Conservation (phyloP, 192 early-diverging fungal genomes). For the Umbelopsis ramanniana region DNA sequence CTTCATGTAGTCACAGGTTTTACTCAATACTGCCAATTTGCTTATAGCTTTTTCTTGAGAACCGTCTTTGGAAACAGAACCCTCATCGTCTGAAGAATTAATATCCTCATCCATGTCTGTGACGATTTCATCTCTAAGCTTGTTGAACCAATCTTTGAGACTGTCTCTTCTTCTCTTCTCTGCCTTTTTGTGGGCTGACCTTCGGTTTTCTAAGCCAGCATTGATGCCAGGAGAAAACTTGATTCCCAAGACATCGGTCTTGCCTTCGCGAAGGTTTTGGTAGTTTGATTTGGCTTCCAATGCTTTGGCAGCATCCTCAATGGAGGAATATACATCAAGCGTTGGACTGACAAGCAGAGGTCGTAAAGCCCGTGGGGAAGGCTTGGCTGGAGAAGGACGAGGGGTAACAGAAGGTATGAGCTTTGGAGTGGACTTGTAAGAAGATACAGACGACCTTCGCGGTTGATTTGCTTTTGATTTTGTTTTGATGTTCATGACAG, state of each 20-base stretch:
- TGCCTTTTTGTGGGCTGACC: slow-evolving; percentile 90
- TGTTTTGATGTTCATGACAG: neutral
- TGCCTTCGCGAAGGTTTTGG: slow-evolving; percentile 86
- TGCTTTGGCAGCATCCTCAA: slow-evolving; percentile 39
- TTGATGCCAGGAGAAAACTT: slow-evolving; percentile 77
- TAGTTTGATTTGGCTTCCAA: slow-evolving; percentile 73
- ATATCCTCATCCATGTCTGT: slow-evolving; percentile 33
- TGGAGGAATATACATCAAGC: slow-evolving; percentile 26
- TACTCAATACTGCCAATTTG: slow-evolving; percentile 2
- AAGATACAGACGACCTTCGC: neutral
- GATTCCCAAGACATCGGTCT: slow-evolving; percentile 77
- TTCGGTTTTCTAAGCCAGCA: slow-evolving; percentile 77
- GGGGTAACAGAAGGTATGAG: neutral
- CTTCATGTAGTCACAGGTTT: slow-evolving; percentile 19
- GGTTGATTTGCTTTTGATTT: neutral
- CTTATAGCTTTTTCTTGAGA: slow-evolving; percentile 7
- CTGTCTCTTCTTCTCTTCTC: slow-evolving; percentile 96
- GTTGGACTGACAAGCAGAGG: slow-evolving; percentile 51
- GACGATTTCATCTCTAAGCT: slow-evolving; percentile 71
- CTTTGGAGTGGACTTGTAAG: neutral
- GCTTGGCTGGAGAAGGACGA: neutral
- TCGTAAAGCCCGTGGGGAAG: slow-evolving; percentile 36
- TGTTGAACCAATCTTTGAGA: slow-evolving; percentile 89
- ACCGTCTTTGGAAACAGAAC: neutral
- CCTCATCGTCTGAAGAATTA: neutral